These are phyloP conservation scores for Pelomyxa schiedti DNA, from an alignment of 78 protist species.

Conservation along the genomic window DNA sequence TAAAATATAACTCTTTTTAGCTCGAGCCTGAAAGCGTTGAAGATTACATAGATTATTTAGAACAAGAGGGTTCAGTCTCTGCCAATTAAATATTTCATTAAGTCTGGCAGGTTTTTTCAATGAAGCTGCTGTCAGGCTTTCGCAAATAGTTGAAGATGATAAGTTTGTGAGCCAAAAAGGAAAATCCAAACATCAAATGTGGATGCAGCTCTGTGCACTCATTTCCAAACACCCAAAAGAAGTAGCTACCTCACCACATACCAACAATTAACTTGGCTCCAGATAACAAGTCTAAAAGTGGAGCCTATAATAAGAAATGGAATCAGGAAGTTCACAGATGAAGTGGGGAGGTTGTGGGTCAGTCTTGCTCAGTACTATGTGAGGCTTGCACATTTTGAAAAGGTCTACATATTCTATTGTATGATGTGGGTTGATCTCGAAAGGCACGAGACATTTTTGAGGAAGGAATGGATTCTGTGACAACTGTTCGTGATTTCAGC, in stretches of 20 bases:
- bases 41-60: constrained; percentile 78
- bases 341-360: constrained; percentile 87
- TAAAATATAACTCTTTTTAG: background rate
- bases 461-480: constrained; percentile 76
- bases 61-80: too few species aligned
- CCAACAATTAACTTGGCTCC: constrained; percentile 6
- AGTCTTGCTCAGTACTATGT: constrained; percentile 85
- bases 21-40: constrained; percentile 68
- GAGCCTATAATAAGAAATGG: constrained; percentile 74
- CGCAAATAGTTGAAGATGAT: constrained; percentile 41
- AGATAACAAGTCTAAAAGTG: constrained; percentile 12
- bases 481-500: constrained; percentile 86
- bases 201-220: constrained; percentile 89
- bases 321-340: constrained; percentile 59
- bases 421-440: background rate
- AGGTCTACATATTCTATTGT: constrained; percentile 9
- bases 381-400: constrained; percentile 83
- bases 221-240: constrained; percentile 45
- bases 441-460: constrained; percentile 91
- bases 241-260: background rate
- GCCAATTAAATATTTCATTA: too few species aligned
- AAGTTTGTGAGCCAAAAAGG: constrained; percentile 62
- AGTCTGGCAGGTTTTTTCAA: constrained; percentile 25
- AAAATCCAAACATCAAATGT: constrained; percentile 75
- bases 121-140: constrained; percentile 69